phyloP scores from a whole-genome alignment of 2,329 filamentous ascomycete genomes.

The Aspergillus glaucus region DNA sequence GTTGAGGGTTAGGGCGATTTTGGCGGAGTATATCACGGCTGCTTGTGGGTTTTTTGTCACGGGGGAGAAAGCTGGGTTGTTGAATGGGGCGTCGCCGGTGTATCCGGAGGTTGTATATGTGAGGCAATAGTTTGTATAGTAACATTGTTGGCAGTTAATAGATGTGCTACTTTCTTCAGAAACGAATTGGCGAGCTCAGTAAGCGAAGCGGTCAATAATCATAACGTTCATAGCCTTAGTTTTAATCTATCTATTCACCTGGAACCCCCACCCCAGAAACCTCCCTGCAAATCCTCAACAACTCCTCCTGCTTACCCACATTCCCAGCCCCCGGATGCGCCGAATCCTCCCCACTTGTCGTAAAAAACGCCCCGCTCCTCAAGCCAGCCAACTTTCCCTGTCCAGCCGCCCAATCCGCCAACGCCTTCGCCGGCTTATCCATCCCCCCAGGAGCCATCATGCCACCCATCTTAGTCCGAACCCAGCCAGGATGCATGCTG shows the following conservation, averaged over 20 bases:
- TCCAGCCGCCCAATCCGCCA: slow-evolving; percentile 41
- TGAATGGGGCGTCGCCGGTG: slow-evolving; percentile 8
- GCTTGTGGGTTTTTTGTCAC: slow-evolving; percentile 12
- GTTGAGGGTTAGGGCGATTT: slow-evolving; percentile 5
- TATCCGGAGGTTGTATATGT: slow-evolving; percentile 7
- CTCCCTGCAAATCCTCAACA: slow-evolving; percentile 19
- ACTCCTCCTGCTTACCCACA: slow-evolving; percentile 23
- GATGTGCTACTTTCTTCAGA: too few relatives aligned
- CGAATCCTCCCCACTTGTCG: slow-evolving; percentile 15
- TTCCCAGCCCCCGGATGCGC: slow-evolving; percentile 20
- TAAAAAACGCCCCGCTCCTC: slow-evolving; percentile 14
- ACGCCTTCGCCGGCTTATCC: slow-evolving; percentile 44
- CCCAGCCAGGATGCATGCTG: slow-evolving; percentile 49
- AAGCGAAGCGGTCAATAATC: too few relatives aligned
- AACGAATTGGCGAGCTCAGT: too few relatives aligned
- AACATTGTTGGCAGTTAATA: too few relatives aligned
- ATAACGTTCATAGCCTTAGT: not conserved
- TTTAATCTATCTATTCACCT: not conserved
- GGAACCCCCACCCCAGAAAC: slow-evolving; percentile 16
- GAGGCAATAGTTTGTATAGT: too few relatives aligned
- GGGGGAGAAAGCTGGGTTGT: slow-evolving; percentile 7
- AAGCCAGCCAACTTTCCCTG: slow-evolving; percentile 13
- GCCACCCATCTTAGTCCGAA: slow-evolving; percentile 51
- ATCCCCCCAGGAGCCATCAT: slow-evolving; percentile 42
- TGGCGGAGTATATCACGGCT: slow-evolving; percentile 11